Conservation (phyloP, 2,329 filamentous ascomycete species). For the Stemphylium lycopersici region DNA sequence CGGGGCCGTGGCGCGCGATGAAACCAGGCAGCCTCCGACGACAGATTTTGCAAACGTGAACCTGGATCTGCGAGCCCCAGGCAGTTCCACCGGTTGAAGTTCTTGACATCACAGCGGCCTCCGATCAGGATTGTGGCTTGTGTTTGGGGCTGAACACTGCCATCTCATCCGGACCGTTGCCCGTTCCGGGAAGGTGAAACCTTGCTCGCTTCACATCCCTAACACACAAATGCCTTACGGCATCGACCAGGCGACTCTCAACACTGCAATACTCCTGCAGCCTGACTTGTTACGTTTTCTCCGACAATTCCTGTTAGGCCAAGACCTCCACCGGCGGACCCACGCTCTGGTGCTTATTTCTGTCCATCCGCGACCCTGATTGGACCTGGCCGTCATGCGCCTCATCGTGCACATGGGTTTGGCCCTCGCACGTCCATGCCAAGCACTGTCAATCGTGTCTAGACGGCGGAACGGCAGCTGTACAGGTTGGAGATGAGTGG, state of each 20-base stretch:
- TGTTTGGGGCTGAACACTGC: conserved; percentile 13
- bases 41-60: conserved; percentile 8
- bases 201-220: conserved; percentile 21
- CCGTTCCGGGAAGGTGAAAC: conserved; percentile 24
- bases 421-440: conserved; percentile 5
- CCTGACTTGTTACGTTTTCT: conserved; percentile 24
- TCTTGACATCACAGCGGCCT: conserved; percentile 7
- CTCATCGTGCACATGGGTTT: conserved; percentile 5
- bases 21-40: conserved; percentile 4
- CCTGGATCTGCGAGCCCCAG: neutral
- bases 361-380: conserved; percentile 11
- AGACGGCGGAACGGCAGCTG: conserved; percentile 9
- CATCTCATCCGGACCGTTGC: conserved; percentile 1
- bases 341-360: conserved; percentile 1
- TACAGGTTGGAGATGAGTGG: conserved; percentile 24
- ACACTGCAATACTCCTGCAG: conserved; percentile 21
- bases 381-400: conserved; percentile 5
- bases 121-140: conserved; percentile 7
- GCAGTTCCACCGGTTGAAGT: neutral
- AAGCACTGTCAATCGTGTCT: conserved; percentile 7
- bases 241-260: conserved; percentile 5
- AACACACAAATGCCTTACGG: conserved; percentile 12
- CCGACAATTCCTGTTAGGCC: conserved; percentile 28
- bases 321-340: conserved; percentile 17
- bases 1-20: conserved; percentile 1